These are phyloP conservation scores for Cladosporium velox DNA, from an alignment of 2,329 filamentous ascomycete species.

Conservation along the genomic window DNA sequence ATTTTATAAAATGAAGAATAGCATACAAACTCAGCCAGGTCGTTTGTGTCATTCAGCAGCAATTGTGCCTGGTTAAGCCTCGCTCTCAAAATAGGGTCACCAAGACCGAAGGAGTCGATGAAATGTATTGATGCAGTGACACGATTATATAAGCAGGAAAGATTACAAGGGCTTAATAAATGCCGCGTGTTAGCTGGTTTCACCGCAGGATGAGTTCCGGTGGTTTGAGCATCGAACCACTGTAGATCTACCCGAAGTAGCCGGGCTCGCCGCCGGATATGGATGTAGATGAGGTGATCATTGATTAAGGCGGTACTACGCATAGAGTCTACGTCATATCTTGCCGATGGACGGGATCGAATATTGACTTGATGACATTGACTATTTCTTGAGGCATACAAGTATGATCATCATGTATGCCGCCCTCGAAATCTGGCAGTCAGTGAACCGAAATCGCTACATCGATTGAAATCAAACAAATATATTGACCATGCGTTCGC, in stretches of 20 bases:
- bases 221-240: neutral
- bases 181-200: neutral
- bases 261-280: neutral
- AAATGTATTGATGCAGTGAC: neutral
- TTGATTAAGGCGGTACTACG: neutral
- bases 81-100: neutral
- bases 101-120: neutral
- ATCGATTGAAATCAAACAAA: neutral
- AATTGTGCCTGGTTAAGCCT: neutral
- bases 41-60: neutral
- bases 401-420: no score
- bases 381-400: neutral
- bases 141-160: neutral
- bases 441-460: neutral
- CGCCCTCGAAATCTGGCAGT: neutral
- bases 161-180: neutral
- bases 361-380: neutral
- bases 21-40: neutral
- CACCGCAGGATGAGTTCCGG: neutral
- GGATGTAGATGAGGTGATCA: neutral
- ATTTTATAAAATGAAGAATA: neutral
- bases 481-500: neutral
- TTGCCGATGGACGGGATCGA: neutral
- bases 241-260: neutral
- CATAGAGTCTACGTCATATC: neutral